These are phyloP conservation scores for Voacanga thouarsii DNA, from an alignment of 257 asterid species.

Conservation along the genomic window DNA sequence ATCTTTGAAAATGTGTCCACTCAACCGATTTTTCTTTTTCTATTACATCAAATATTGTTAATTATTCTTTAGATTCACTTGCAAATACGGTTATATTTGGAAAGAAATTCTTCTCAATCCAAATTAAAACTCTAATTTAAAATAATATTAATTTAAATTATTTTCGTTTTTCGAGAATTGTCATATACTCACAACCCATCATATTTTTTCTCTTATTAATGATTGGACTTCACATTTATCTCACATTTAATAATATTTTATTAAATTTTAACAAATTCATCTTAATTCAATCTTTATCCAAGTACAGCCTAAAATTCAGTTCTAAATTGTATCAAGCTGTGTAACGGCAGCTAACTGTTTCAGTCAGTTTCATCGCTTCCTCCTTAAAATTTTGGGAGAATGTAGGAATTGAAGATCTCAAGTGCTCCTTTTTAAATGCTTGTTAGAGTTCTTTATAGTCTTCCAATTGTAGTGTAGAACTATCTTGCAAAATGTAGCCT, in stretches of 20 bases:
- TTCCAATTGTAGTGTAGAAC: not conserved
- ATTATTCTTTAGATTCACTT: not conserved
- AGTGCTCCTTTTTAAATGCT: not conserved
- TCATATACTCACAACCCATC: no score
- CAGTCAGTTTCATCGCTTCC: not conserved
- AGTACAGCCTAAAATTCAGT: not conserved
- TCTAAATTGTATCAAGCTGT: not conserved
- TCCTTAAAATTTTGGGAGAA: not conserved
- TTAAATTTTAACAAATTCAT: no score
- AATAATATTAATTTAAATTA: no score
- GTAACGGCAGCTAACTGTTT: not conserved
- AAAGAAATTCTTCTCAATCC: no score
- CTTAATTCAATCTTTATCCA: no score
- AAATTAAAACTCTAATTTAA: no score
- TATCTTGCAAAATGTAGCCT: not conserved
- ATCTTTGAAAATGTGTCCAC: not conserved
- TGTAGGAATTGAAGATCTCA: not conserved
- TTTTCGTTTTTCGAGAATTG: no score
- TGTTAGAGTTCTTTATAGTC: not conserved
- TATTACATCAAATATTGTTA: not conserved
- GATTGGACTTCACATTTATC: no score
- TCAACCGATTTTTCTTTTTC: not conserved
- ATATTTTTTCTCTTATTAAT: no score
- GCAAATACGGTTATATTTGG: no score
- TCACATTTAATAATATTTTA: no score